Base-by-base conservation (phyloP, 1,139 yeast species). In the Taphrina flavorubra region DNA sequence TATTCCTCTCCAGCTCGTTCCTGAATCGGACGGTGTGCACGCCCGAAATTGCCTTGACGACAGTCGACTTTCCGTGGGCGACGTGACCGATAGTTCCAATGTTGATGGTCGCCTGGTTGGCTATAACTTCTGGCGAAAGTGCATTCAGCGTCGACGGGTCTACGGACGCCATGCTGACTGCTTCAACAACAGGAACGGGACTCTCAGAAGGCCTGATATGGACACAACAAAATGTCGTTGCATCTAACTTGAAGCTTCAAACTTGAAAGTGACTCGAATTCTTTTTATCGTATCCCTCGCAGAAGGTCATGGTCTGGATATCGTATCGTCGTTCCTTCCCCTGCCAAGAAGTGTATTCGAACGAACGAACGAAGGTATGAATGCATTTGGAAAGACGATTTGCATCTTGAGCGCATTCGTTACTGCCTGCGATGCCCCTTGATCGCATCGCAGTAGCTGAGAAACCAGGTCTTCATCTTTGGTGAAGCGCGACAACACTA, bases 71-170 rank as follows among this genome's bases (percentile, higher is more conserved):
- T 81, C 99, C 99, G 83, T 95, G 99, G 70, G 98, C 99, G 76
- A 95, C 99, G 80, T 94, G 99, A 72, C 99, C 99, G 80, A 94
- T 94, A 71, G 99, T 95, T 80, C 99, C 99, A 76, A 95, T 95
- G 81, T 95, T 95, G 77, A 95, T 92, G 68, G 99, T 95, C 70
- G 99, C 99, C 82, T 95, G 99, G 84, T 99, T 90, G 40, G 57
- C 65, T 3, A 65, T 61, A 10, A 68, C 63, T 49, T 67, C 67
- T 1, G 65, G 71, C 6, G 70, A 68, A 51, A 64, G 62, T 11
- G 70, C 68, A 34, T 69, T 65, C 51, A 68, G 68, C 25, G 46
- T 64, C 25, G 61, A 59, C 18, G 65, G 61, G 46, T 68, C 70
- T 13, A 68, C 65, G 51, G 58, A 40, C 20, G 67, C 59, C 65